Conservation (phyloP, 371 early-diverging fungal genomes). For the Neoconidiobolus thromboides region DNA sequence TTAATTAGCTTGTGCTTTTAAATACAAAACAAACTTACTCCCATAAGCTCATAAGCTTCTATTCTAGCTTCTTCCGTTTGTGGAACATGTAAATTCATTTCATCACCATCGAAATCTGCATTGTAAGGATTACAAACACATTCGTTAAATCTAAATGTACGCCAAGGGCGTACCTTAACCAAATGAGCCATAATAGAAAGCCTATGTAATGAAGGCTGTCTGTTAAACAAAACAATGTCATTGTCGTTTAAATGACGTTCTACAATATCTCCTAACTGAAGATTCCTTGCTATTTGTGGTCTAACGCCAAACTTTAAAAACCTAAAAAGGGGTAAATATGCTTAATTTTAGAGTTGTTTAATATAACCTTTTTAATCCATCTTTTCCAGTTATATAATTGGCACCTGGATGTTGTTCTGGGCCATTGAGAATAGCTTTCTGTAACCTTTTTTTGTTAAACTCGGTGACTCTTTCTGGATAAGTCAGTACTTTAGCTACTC, state of each 20-base stretch:
- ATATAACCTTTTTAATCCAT: conserved; percentile 29
- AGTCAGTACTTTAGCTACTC: conserved; percentile 91
- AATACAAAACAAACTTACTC: conserved; percentile 39
- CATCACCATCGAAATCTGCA: conserved; percentile 99
- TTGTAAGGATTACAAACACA: conserved; percentile 99
- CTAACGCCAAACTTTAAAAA: conserved; percentile 53
- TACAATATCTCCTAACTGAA: conserved; percentile 87
- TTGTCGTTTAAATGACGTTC: conserved; percentile 93
- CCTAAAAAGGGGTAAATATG: conserved; percentile 1
- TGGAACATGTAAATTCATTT: conserved; percentile 99
- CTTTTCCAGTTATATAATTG: conserved; percentile 50
- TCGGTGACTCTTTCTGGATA: conserved; percentile 90
- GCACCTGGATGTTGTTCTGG: conserved; percentile 92
- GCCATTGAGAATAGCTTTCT: conserved; percentile 74
- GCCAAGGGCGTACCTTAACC: conserved; percentile 89
- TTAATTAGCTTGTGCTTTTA: conserved; percentile 56
- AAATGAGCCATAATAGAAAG: conserved; percentile 98
- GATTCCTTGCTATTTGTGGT: conserved; percentile 39
- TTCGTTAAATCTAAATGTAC: conserved; percentile 98
- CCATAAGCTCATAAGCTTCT: conserved; percentile 96
- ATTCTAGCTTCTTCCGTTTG: conserved; percentile 98
- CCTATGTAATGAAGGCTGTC: conserved; percentile 98
- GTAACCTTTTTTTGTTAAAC: conserved; percentile 72
- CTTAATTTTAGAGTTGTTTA: too few relatives aligned
- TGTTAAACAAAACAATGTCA: conserved; percentile 98